phyloP scores from a whole-genome alignment of 2,329 filamentous ascomycete species.

The Alternaria burnsii region DNA sequence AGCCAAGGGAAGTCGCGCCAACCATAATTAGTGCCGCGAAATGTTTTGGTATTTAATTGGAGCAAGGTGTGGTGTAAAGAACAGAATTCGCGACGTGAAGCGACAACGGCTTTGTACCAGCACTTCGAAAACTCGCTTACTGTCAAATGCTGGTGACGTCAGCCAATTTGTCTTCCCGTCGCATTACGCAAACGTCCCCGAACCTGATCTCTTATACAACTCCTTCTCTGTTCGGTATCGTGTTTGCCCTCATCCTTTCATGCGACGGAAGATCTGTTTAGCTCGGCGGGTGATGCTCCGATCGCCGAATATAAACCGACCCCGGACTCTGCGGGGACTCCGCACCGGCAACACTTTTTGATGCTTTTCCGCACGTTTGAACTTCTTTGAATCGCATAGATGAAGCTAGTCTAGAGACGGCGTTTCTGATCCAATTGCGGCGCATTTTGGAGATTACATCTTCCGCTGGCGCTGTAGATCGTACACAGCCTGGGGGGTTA shows the following conservation, averaged over 20 bases:
- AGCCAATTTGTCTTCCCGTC: neutral
- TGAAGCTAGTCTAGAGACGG: neutral
- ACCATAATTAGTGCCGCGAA: too few species aligned
- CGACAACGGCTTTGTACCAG: neutral
- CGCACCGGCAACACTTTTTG: neutral
- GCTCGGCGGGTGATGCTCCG: constrained; percentile 15
- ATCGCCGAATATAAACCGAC: neutral
- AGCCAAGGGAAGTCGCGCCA: too few species aligned
- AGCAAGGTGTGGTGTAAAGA: neutral
- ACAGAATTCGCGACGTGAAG: neutral
- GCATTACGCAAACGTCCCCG: neutral
- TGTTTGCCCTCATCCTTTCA: neutral
- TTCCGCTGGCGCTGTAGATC: constrained; percentile 5
- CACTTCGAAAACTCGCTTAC: neutral
- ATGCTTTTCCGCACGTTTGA: neutral
- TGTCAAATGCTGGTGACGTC: neutral
- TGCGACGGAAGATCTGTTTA: constrained; percentile 12
- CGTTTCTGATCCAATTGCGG: neutral
- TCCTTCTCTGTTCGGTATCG: too few species aligned
- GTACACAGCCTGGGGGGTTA: too few species aligned
- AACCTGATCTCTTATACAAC: too few species aligned
- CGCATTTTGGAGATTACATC: constrained; percentile 5
- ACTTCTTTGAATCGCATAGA: neutral
- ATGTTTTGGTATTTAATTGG: too few species aligned
- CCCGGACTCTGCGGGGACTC: constrained; percentile 21